Evolutionary conservation across 345 rosid genomes (phyloP).

Genomic region (Lagerstroemia speciosa): DNA sequence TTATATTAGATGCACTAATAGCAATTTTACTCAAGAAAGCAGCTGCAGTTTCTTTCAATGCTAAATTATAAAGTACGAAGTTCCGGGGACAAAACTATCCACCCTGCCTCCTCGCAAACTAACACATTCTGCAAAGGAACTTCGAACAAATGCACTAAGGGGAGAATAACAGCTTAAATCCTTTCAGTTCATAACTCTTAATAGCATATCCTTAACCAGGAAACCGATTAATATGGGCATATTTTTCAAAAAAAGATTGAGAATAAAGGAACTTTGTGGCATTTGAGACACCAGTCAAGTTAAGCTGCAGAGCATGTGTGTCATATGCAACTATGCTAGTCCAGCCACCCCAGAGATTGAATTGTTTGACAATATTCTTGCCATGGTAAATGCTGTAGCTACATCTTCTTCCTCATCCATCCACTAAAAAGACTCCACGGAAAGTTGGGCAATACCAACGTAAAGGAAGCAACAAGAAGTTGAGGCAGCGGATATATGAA

Average conservation of each 20-base stretch:
- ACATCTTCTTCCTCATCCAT: conserved; percentile 99
- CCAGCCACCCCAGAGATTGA: conserved; percentile 97
- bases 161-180: background rate
- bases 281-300: background rate
- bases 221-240: background rate
- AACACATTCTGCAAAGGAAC: background rate
- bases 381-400: conserved; percentile 97
- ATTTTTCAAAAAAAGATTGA: background rate
- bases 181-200: background rate
- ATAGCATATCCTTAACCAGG: background rate
- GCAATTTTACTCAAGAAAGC: too few relatives aligned
- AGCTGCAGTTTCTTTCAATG: too few relatives aligned
- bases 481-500: conserved; percentile 85
- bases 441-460: conserved; percentile 88
- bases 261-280: background rate
- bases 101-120: background rate
- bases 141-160: background rate
- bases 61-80: background rate
- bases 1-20: too few relatives aligned
- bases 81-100: background rate
- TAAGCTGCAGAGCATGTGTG: conserved; percentile 92
- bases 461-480: conserved; percentile 84
- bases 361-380: conserved; percentile 84
- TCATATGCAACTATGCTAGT: conserved; percentile 93
- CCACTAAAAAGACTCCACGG: conserved; percentile 94